Evolutionary conservation across 495 filamentous ascomycete species (phyloP), one percentile per base, ranked within the genome.

Genomic region (Talaromyces stipitatus): DNA sequence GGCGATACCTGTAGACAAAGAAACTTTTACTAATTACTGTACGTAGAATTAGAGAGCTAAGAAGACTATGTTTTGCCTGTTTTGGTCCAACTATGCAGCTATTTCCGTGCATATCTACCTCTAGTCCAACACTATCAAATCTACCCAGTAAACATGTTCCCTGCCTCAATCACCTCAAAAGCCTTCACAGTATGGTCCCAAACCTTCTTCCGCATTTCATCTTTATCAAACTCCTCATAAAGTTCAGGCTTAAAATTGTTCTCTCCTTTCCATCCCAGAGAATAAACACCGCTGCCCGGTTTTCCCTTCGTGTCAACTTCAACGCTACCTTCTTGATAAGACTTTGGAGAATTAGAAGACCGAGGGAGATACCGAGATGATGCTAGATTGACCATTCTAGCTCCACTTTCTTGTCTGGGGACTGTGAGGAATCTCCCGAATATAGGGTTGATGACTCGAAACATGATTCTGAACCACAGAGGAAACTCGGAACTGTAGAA

Each of bases 141-240:
- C 20, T 18, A 54, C 10, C 41, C 32, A 1, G 56, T 67, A 32
- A 52, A 61, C 14, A 55, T 9, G 52, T 60, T 60, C 7, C 53
- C 55, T 47, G 58, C 59, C 50, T 57, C 64, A 12, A 65, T 60
- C 18, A 53, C 59, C 43, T 65, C 59, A 62, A 75, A 73, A 3
- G 69, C 60, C 10, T 54, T 61, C 65, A 69, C 65, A 10, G 70
- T 73, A 62, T 75, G 72, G 43, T 70, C 69, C 67, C 66, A 72
- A n/a, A 75, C 62, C 43, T 59, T 64, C 50, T 60, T 57, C 11
- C 48, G 43, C 45, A 69, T 55, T 6, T 61, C 72, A 27, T 71
- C 36, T 23, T 63, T 60, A 10, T 66, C 55, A 55, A 69, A 71
- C 18, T 66, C 61, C 16, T 54, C 29, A 58, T 71, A 56, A 2